These are phyloP conservation scores for Fusarium tricinctum DNA, from an alignment of 2,329 filamentous ascomycete species.

Conservation along the genomic window DNA sequence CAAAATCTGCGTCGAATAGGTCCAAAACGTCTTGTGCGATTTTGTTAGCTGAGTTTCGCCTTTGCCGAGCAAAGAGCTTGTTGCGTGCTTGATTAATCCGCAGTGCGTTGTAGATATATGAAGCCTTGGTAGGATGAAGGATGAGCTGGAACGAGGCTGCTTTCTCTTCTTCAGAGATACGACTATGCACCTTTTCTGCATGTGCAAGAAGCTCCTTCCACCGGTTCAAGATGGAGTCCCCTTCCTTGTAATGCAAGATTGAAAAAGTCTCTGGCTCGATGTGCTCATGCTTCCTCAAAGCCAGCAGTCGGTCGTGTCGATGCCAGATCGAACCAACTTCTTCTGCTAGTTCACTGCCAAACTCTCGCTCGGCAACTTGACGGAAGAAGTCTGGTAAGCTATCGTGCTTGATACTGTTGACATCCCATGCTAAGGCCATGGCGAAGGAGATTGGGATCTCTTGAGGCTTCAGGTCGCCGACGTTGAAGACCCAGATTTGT, in stretches of 20 bases:
- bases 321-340: constrained; percentile 63
- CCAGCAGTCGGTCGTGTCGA: constrained; percentile 61
- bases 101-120: constrained; percentile 63
- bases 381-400: constrained; percentile 60
- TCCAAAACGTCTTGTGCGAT: constrained; percentile 61
- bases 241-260: constrained; percentile 70
- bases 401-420: constrained; percentile 59
- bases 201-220: constrained; percentile 62
- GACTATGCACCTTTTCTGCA: constrained; percentile 59
- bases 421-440: constrained; percentile 70
- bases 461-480: constrained; percentile 72
- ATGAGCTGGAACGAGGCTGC: constrained; percentile 71
- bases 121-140: constrained; percentile 69
- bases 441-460: constrained; percentile 69
- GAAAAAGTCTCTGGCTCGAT: constrained; percentile 69
- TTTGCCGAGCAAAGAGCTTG: constrained; percentile 65
- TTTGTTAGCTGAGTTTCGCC: constrained; percentile 66
- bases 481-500: constrained; percentile 73
- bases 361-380: constrained; percentile 63
- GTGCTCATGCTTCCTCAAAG: constrained; percentile 70
- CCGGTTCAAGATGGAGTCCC: constrained; percentile 62
- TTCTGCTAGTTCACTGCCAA: constrained; percentile 59
- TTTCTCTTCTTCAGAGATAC: constrained; percentile 57
- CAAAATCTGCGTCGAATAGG: constrained; percentile 65
- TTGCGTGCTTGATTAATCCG: constrained; percentile 62